Conservation (phyloP, 371 early-diverging fungal species). For the Cokeromyces recurvatus region DNA sequence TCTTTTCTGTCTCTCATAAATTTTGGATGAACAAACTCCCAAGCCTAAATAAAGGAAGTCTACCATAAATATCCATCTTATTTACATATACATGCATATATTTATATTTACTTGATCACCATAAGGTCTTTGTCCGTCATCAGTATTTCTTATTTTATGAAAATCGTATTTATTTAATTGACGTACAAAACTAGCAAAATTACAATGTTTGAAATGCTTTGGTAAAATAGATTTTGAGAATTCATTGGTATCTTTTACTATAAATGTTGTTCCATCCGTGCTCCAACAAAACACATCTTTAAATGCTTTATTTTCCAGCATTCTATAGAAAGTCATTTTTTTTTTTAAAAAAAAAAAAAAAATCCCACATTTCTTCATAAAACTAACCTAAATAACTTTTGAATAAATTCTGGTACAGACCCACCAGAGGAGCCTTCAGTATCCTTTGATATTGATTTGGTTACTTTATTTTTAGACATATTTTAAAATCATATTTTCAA, state of each 20-base stretch:
- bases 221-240: constrained; percentile 75
- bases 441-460: no score
- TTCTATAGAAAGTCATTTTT: constrained; percentile 24
- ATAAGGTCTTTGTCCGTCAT: constrained; percentile 51
- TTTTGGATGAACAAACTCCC: constrained; percentile 78
- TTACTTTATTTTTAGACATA: no score
- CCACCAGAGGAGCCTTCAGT: no score
- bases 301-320: constrained; percentile 67
- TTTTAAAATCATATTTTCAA: no score
- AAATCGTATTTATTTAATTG: constrained; percentile 98
- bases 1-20: constrained; percentile 64
- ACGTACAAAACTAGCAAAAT: constrained; percentile 91
- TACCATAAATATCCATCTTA: neutral
- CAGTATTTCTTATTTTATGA: constrained; percentile 72
- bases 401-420: constrained; percentile 41
- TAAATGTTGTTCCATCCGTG: constrained; percentile 72
- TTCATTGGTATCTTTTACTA: constrained; percentile 74
- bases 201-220: constrained; percentile 88
- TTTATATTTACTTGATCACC: constrained; percentile 54
- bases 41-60: constrained; percentile 39
- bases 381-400: constrained; percentile 40
- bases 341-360: neutral
- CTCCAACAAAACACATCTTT: constrained; percentile 71
- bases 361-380: neutral
- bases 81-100: neutral